phyloP scores from a whole-genome alignment of 2,329 filamentous ascomycete genomes.

The Colletotrichum spaethianum region DNA sequence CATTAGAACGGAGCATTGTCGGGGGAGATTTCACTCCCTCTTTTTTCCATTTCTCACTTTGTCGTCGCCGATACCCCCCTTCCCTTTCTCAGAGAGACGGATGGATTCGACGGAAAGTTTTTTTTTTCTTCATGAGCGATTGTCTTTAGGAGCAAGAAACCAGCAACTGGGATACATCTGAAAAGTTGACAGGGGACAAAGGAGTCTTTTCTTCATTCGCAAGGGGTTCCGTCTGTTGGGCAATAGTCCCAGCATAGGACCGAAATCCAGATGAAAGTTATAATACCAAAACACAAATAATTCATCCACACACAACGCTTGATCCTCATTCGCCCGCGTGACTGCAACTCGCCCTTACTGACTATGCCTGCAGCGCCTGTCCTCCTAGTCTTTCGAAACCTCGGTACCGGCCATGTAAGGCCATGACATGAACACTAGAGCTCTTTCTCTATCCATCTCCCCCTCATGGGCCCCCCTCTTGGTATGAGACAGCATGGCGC shows the following conservation, averaged over 20 bases:
- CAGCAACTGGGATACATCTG: slow-evolving; percentile 2
- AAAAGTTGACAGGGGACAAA: slow-evolving; percentile 9
- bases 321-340: neutral
- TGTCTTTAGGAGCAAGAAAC: neutral
- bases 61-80: slow-evolving; percentile 43
- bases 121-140: slow-evolving; percentile 10
- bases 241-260: neutral
- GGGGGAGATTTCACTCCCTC: neutral
- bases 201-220: slow-evolving; percentile 7
- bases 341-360: neutral
- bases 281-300: slow-evolving; percentile 36
- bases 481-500: slow-evolving; percentile 9
- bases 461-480: neutral
- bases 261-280: slow-evolving; percentile 25
- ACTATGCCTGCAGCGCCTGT: neutral
- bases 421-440: neutral
- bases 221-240: neutral
- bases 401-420: neutral
- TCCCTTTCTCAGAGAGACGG: slow-evolving; percentile 39
- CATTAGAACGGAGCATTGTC: slow-evolving; percentile 33
- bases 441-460: neutral
- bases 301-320: slow-evolving; percentile 7
- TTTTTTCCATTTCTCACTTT: slow-evolving; percentile 29
- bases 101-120: slow-evolving; percentile 42
- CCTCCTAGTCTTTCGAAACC: neutral